phyloP scores from a whole-genome alignment of 257 asterid species.

The Handroanthus guayacan region DNA sequence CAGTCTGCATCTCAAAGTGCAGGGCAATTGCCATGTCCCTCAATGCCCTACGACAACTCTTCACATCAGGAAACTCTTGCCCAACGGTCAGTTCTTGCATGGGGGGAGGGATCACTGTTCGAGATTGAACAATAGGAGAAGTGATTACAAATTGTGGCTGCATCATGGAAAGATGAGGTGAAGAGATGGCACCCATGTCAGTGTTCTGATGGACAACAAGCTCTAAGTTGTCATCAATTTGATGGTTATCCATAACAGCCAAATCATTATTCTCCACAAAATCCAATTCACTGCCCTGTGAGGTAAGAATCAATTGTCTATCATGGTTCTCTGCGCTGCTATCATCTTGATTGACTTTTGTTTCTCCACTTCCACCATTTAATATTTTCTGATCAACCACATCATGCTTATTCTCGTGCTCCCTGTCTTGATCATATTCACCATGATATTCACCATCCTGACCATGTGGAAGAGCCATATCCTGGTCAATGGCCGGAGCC shows the following conservation, averaged over 20 bases:
- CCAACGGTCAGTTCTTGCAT: conserved; percentile 65
- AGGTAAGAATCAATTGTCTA: conserved; percentile 42
- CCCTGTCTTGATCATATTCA: conserved; percentile 40
- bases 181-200: conserved; percentile 40
- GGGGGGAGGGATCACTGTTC: conserved; percentile 45
- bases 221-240: conserved; percentile 47
- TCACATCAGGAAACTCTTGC: conserved; percentile 72
- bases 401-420: conserved; percentile 47
- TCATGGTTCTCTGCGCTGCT: conserved; percentile 36
- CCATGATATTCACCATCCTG: conserved; percentile 36
- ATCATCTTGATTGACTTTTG: conserved; percentile 42
- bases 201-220: conserved; percentile 47
- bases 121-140: conserved; percentile 58
- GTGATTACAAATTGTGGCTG: conserved; percentile 52
- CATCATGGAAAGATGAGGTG: conserved; percentile 37
- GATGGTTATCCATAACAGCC: conserved; percentile 46
- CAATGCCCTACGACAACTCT: conserved; percentile 72
- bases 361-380: conserved; percentile 35
- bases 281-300: conserved; percentile 44
- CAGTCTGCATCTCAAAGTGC: conserved; percentile 80
- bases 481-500: conserved; percentile 38
- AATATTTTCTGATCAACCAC: conserved; percentile 38
- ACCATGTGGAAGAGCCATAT: conserved; percentile 42
- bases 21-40: conserved; percentile 73
- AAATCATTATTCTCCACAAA: conserved; percentile 48